These are phyloP conservation scores for Solanum chiquidenum DNA, from an alignment of 257 asterid species.

Conservation along the genomic window DNA sequence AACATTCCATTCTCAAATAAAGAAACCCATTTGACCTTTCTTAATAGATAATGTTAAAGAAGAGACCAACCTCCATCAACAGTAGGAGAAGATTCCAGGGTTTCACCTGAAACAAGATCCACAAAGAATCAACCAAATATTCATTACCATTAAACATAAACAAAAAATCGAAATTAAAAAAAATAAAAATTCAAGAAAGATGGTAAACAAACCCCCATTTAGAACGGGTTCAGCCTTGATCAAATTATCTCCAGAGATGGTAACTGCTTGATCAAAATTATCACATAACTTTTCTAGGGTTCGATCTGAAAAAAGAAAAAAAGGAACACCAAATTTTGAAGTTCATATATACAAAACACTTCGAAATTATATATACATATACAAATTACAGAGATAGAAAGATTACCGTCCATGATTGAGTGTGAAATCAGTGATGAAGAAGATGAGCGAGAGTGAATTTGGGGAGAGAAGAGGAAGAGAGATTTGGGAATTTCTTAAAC, in stretches of 20 bases:
- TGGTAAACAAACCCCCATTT: constrained; percentile 7
- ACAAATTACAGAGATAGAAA: background rate
- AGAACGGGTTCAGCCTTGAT: background rate
- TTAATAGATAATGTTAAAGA: background rate
- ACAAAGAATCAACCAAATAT: background rate
- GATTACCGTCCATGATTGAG: constrained; percentile 51
- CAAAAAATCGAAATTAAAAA: background rate
- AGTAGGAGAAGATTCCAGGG: constrained; percentile 11
- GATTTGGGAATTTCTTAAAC: constrained; percentile 8
- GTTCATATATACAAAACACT: background rate
- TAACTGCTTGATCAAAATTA: constrained; percentile 33
- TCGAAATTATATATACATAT: background rate
- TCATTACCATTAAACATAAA: background rate
- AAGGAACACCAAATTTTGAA: background rate
- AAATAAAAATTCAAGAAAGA: background rate
- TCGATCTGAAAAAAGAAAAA: constrained; percentile 27
- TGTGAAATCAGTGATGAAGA: background rate
- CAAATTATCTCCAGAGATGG: constrained; percentile 16
- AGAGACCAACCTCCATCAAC: constrained; percentile 12
- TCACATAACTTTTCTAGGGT: constrained; percentile 39
- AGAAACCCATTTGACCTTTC: background rate
- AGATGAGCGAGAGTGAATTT: background rate
- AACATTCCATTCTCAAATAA: background rate
- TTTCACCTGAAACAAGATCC: constrained; percentile 13
- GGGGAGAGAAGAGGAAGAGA: background rate